Base-by-base conservation (phyloP, 441 rosid species). In the Pelargonium australe region DNA sequence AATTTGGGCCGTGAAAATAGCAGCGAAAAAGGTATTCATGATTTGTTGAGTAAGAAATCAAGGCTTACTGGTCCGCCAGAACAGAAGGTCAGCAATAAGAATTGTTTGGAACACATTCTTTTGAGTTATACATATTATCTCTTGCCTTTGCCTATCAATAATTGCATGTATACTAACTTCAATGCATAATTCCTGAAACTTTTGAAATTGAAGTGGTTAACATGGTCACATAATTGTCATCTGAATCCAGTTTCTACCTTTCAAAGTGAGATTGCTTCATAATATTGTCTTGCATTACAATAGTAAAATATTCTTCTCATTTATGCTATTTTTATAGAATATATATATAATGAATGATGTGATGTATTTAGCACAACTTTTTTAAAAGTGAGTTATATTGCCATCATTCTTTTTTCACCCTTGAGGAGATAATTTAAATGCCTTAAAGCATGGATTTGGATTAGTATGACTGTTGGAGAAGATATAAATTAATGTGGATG, bases 51-150 rank as follows among this genome's bases (percentile, higher is more conserved):
- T 75, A 84, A 85, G 83, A 90, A 82, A 74, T 74, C 87, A 57
- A 86, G 88, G 85, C 80, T 55, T 65, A 84, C 76, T 58, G 88
- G 94, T 68, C 87, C 95, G 12, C 94, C 91, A 41, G 99, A 92
- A 75, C 93, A 92, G 68, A 95, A 90, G 97, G 98, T 87, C 63
- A 70, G 84, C 51, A 43, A 75, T 68, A 64, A 64, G 66, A 17
- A 47, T 51, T 62, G 14, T 68, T 45, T 61, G 40, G 63, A 63
- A 45, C 11, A 67, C 3, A 19, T 49, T 47, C 68, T 40, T 64
- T 40, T 53, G 60, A 64, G 69, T 67, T 58, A 70, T 25, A 57
- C 9, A 17, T 65, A 55, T 19, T 17, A 37, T 64, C 65, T 47
- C 23, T 25, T 9, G 58, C 60, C 12, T 65, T 16, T 31, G 64